These are phyloP conservation scores for Zygotorulaspora mrakii DNA, from an alignment of 1,139 yeast genomes.

Conservation along the genomic window DNA sequence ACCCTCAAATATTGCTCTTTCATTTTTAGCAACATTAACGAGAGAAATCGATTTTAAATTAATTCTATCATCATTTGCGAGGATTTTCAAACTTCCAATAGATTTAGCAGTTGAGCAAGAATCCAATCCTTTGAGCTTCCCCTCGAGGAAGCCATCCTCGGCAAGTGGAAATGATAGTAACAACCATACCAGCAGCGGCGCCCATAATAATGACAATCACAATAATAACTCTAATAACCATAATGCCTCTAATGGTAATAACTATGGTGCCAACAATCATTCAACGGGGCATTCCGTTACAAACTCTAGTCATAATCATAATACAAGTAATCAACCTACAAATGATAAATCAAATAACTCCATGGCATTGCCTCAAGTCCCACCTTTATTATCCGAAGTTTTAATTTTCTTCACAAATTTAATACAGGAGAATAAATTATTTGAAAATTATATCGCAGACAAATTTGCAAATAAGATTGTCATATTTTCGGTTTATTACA, in stretches of 20 bases:
- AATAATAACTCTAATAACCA: background rate
- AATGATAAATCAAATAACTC: conserved; percentile 4
- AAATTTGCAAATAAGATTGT: conserved; percentile 53
- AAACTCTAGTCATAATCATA: conserved; percentile 4
- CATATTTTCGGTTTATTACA: conserved; percentile 53
- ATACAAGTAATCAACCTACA: conserved; percentile 3
- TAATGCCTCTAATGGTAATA: background rate
- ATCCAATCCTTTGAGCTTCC: conserved; percentile 37
- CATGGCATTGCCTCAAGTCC: conserved; percentile 37
- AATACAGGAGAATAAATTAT: conserved; percentile 61
- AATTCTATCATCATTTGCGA: conserved; percentile 46
- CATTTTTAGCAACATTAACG: conserved; percentile 50
- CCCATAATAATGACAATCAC: conserved; percentile 20
- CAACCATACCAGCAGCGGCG: conserved; percentile 1
- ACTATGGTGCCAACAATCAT: conserved; percentile 5
- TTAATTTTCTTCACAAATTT: conserved; percentile 72
- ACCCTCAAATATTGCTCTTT: conserved; percentile 45
- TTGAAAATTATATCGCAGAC: conserved; percentile 47
- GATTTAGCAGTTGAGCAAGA: conserved; percentile 39
- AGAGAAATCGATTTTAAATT: conserved; percentile 52
- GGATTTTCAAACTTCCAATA: conserved; percentile 47
- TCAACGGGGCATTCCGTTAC: conserved; percentile 19
- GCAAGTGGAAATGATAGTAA: conserved; percentile 8
- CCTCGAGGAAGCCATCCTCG: conserved; percentile 16
- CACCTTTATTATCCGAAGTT: conserved; percentile 53